Conservation (phyloP, 1,139 yeast species). For the Arxiozyma bovina region DNA sequence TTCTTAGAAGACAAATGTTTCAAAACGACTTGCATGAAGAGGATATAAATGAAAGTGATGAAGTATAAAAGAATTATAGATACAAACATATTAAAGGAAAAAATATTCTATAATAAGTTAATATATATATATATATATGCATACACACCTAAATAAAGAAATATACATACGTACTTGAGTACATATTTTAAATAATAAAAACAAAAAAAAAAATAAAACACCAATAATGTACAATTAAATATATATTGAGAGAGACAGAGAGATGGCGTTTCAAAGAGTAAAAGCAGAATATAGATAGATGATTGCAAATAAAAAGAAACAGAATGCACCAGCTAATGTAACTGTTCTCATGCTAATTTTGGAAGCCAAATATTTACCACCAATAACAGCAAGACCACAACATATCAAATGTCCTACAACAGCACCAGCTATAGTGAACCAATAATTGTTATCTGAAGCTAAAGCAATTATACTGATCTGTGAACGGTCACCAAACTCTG, state of each 20-base stretch:
- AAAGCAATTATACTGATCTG: slow-evolving; percentile 97
- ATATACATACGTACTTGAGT: not conserved
- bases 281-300: slow-evolving; percentile 67
- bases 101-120: not conserved
- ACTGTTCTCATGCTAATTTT: slow-evolving; percentile 86
- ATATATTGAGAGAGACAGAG: not conserved
- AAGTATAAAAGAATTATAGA: not conserved
- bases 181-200: too few species aligned
- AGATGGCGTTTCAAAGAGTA: not conserved
- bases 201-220: not conserved
- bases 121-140: not conserved
- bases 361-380: slow-evolving; percentile 84
- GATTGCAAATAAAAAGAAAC: slow-evolving; percentile 74
- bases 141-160: not conserved
- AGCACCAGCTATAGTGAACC: slow-evolving; percentile 85
- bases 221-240: not conserved
- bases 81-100: not conserved
- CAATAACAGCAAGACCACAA: slow-evolving; percentile 84
- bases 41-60: slow-evolving; percentile 1
- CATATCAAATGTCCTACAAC: slow-evolving; percentile 86
- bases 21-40: not conserved
- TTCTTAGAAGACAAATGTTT: slow-evolving; percentile 35
- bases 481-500: slow-evolving; percentile 98
- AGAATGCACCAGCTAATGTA: slow-evolving; percentile 81
- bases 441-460: slow-evolving; percentile 94